Evolutionary conservation across 208 protist genomes (phyloP).

Genomic region (Trypanosoma conorhini): DNA sequence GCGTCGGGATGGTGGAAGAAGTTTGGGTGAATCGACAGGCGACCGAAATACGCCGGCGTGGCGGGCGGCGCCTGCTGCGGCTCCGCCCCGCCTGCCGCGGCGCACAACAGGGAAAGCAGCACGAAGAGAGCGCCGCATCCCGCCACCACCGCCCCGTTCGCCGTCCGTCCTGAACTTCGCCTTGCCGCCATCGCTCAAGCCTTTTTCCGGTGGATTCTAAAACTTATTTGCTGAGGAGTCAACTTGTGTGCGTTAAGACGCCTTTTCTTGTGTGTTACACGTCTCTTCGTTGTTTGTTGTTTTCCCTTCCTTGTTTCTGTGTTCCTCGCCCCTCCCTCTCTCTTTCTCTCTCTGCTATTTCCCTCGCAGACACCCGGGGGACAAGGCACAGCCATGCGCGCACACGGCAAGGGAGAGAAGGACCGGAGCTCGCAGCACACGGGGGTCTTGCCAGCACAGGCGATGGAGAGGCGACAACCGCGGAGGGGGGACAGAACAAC

Average conservation of each 20-base stretch:
- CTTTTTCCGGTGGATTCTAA: not conserved
- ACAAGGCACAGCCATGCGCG: not conserved
- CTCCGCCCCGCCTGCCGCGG: not conserved
- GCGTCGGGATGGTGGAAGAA: constrained; percentile 53
- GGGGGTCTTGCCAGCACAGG: not conserved
- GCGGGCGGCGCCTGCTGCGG: not conserved
- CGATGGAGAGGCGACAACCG: not conserved
- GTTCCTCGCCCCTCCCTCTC: not conserved
- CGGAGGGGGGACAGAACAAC: not conserved
- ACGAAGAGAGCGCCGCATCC: not conserved
- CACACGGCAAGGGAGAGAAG: not conserved
- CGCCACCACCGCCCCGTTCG: not conserved
- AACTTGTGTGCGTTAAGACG: not conserved
- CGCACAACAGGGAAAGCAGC: constrained; percentile 1
- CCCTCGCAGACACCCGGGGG: not conserved
- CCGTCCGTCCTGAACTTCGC: no score
- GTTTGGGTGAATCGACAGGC: constrained; percentile 45
- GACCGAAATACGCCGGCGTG: constrained; percentile 46
- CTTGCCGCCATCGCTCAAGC: not conserved
- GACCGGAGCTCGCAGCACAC: not conserved
- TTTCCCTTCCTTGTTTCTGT: not conserved
- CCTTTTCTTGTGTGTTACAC: not conserved
- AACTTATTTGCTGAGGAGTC: not conserved
- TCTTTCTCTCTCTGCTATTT: not conserved
- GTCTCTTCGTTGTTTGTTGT: constrained; percentile 2